phyloP scores from a whole-genome alignment of 768 basidiomycete species.

The Lyophyllum shimeji region DNA sequence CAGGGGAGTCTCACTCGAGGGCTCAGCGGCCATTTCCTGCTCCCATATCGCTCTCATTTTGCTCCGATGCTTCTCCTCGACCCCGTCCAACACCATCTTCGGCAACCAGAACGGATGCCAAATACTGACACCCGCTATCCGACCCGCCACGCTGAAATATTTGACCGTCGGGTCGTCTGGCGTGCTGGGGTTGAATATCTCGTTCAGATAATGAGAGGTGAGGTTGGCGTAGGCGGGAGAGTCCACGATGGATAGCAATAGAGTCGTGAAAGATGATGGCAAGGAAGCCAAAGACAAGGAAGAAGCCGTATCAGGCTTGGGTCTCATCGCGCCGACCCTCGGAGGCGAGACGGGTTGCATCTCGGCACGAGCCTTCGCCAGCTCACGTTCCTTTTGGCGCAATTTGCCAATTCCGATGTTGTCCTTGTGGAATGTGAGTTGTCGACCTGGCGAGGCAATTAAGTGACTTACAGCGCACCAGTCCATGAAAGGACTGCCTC shows the following conservation, averaged over 20 bases:
- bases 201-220: conserved; percentile 77
- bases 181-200: conserved; percentile 79
- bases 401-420: conserved; percentile 89
- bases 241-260: conserved; percentile 87
- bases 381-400: conserved; percentile 37
- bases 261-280: conserved; percentile 82
- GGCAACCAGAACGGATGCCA: conserved; percentile 98
- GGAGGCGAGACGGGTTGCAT: not conserved
- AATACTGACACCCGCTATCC: conserved; percentile 61
- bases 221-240: conserved; percentile 96
- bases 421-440: conserved; percentile 44
- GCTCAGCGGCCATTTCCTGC: conserved; percentile 6
- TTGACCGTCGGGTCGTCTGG: conserved; percentile 81
- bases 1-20: conserved; percentile 27
- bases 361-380: conserved; percentile 13
- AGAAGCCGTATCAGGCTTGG: conserved; percentile 34
- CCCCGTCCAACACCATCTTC: conserved; percentile 89
- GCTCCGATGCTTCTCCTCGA: conserved; percentile 61
- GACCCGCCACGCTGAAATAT: conserved; percentile 90
- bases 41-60: conserved; percentile 39
- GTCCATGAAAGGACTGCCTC: conserved; percentile 98
- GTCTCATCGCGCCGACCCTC: conserved; percentile 8
- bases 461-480: conserved; percentile 81
- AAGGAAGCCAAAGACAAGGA: conserved; percentile 59
- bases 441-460: not conserved